Conservation (phyloP, 306 rosid genomes). For the Glycine tomentella region DNA sequence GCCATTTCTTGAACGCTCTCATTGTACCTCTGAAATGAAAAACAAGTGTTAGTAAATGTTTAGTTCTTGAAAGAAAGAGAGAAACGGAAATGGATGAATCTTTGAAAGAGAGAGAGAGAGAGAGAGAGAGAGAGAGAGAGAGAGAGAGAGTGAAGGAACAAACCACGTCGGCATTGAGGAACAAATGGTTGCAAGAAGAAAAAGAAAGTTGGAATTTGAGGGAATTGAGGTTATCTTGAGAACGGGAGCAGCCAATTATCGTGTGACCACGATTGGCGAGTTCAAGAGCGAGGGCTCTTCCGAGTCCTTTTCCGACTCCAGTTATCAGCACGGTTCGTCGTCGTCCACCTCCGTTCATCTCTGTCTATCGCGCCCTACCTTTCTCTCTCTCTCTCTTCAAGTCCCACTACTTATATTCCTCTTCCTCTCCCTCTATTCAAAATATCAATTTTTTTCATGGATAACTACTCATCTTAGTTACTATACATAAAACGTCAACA, state of each 20-base stretch:
- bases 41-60: too few species aligned
- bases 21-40: constrained; percentile 55
- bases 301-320: constrained; percentile 81
- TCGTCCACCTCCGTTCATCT: background rate
- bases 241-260: constrained; percentile 78
- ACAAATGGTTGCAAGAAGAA: constrained; percentile 51
- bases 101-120: too few species aligned
- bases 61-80: background rate
- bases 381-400: background rate
- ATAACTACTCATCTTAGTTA: too few species aligned
- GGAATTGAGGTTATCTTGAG: constrained; percentile 69
- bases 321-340: constrained; percentile 65
- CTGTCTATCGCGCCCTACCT: too few species aligned
- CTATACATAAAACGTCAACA: too few species aligned
- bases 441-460: too few species aligned
- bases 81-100: too few species aligned
- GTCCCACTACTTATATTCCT: too few species aligned
- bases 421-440: background rate
- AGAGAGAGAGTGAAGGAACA: too few species aligned
- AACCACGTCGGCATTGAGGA: constrained; percentile 70
- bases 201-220: constrained; percentile 62
- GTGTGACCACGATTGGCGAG: constrained; percentile 77
- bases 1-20: constrained; percentile 69
- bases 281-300: constrained; percentile 79
- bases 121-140: too few species aligned